A percentile compares a stretch with the other conserved stretches of the same genome.
These are phyloP conservation scores for Saccharum hybrid DNA, from an alignment of 202 grass and related monocot genomes.

Conservation along the genomic window DNA sequence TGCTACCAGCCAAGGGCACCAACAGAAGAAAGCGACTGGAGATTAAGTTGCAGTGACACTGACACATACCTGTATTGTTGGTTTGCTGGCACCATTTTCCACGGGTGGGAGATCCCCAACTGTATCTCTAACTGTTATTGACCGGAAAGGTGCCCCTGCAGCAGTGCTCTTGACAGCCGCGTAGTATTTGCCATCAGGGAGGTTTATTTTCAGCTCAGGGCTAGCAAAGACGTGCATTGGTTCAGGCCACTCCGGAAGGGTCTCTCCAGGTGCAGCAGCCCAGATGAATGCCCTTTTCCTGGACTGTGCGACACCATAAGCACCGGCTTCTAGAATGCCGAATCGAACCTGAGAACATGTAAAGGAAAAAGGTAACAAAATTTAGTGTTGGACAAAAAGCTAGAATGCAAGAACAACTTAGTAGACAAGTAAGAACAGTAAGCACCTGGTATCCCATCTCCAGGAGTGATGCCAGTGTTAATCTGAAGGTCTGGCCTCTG, in stretches of 20 bases:
- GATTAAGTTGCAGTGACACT: slow-evolving; percentile 2
- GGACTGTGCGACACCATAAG: slow-evolving; percentile 72
- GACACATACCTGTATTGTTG: slow-evolving; percentile 52
- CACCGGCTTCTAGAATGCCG: slow-evolving; percentile 77
- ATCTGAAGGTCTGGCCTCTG: slow-evolving; percentile 75
- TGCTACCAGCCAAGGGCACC: slow-evolving; percentile 1
- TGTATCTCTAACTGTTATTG: slow-evolving; percentile 66
- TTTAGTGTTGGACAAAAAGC: not conserved
- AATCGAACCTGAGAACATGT: slow-evolving; percentile 66
- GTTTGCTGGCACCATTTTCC: slow-evolving; percentile 68
- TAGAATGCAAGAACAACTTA: not conserved
- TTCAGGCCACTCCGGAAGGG: slow-evolving; percentile 77
- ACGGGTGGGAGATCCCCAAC: slow-evolving; percentile 67
- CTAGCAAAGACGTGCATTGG: slow-evolving; percentile 74
- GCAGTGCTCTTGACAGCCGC: slow-evolving; percentile 57
- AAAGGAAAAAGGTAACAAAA: slow-evolving; percentile 13
- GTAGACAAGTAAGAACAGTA: not conserved
- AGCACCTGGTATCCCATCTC: slow-evolving; percentile 87
- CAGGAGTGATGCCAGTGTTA: slow-evolving; percentile 72
- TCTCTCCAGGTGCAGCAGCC: slow-evolving; percentile 63
- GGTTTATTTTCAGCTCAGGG: slow-evolving; percentile 62
- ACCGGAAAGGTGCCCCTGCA: slow-evolving; percentile 72
- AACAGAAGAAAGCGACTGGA: slow-evolving; percentile 5
- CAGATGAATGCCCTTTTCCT: slow-evolving; percentile 87
- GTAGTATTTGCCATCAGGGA: slow-evolving; percentile 51